These are phyloP conservation scores for Botryosphaeria dothidea DNA, from an alignment of 2,329 filamentous ascomycete genomes.

Conservation along the genomic window DNA sequence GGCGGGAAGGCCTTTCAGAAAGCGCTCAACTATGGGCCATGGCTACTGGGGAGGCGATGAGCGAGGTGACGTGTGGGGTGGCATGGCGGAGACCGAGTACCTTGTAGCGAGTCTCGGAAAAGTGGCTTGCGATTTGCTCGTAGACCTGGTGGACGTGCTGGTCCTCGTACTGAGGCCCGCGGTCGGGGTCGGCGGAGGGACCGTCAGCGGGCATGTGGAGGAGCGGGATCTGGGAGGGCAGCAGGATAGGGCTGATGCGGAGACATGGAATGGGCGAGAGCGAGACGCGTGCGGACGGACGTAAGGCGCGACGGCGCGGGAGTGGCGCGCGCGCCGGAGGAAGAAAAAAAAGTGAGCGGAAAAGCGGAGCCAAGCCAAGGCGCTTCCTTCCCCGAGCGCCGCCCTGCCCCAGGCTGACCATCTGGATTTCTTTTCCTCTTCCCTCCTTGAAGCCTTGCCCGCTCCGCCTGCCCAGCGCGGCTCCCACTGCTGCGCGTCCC, in stretches of 20 bases:
- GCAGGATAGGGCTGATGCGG: background rate
- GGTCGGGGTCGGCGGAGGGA: background rate
- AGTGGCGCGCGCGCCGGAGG: background rate
- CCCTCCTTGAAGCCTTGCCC: background rate
- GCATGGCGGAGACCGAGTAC: conserved; percentile 36
- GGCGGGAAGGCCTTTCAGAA: conserved; percentile 64
- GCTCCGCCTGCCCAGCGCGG: background rate
- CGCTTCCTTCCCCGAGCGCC: conserved; percentile 6
- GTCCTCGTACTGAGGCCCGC: conserved; percentile 70
- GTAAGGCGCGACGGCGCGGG: background rate
- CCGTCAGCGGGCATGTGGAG: background rate
- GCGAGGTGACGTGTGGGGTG: background rate
- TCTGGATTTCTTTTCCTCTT: conserved; percentile 7
- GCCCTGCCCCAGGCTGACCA: too few species aligned
- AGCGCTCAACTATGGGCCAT: conserved; percentile 87
- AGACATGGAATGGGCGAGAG: background rate
- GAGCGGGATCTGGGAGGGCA: background rate
- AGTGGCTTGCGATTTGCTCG: conserved; percentile 81
- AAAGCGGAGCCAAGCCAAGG: background rate
- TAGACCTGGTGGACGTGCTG: conserved; percentile 91
- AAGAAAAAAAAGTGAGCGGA: background rate
- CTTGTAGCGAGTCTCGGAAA: conserved; percentile 76
- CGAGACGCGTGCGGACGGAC: background rate
- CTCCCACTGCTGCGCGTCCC: background rate
- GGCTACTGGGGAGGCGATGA: conserved; percentile 52